phyloP scores from a whole-genome alignment of 2,329 filamentous ascomycete genomes.

The Cucurbitaria berberidis region DNA sequence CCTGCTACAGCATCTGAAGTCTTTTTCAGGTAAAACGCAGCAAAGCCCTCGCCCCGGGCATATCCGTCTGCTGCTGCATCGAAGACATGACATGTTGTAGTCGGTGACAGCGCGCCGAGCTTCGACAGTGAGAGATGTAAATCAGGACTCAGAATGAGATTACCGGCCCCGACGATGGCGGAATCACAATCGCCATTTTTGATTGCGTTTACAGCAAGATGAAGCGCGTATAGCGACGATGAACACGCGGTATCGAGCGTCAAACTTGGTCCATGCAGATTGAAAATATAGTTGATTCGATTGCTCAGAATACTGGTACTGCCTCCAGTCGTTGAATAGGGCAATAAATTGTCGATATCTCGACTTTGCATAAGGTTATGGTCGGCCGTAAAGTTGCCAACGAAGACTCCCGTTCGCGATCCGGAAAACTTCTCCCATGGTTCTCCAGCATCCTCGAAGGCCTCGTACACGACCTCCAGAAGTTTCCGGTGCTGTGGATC shows the following conservation, averaged over 20 bases:
- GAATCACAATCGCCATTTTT: constrained; percentile 20
- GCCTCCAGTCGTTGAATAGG: constrained; percentile 21
- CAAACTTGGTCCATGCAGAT: constrained; percentile 29
- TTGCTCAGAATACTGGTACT: constrained; percentile 27
- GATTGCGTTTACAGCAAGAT: constrained; percentile 18
- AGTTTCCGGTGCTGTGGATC: constrained; percentile 30
- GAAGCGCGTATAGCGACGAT: constrained; percentile 19
- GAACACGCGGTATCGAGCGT: constrained; percentile 28
- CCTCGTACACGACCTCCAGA: constrained; percentile 20
- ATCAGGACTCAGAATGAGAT: constrained; percentile 15
- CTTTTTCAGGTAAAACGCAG: constrained; percentile 52
- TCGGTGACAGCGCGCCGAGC: constrained; percentile 17
- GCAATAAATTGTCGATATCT: constrained; percentile 19
- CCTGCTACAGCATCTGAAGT: not conserved
- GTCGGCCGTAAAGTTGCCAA: constrained; percentile 17
- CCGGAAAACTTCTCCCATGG: constrained; percentile 17
- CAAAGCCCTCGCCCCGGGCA: constrained; percentile 28
- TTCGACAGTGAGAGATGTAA: constrained; percentile 2
- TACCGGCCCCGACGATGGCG: constrained; percentile 23
- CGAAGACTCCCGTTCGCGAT: constrained; percentile 3
- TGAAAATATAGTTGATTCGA: constrained; percentile 29
- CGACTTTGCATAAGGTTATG: constrained; percentile 15
- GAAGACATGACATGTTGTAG: constrained; percentile 21
- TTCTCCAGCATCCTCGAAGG: constrained; percentile 35
- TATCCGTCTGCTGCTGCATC: constrained; percentile 30